Evolutionary conservation across 1,284 basidiomycete genomes (phyloP).

Genomic region (Malassezia nana): DNA sequence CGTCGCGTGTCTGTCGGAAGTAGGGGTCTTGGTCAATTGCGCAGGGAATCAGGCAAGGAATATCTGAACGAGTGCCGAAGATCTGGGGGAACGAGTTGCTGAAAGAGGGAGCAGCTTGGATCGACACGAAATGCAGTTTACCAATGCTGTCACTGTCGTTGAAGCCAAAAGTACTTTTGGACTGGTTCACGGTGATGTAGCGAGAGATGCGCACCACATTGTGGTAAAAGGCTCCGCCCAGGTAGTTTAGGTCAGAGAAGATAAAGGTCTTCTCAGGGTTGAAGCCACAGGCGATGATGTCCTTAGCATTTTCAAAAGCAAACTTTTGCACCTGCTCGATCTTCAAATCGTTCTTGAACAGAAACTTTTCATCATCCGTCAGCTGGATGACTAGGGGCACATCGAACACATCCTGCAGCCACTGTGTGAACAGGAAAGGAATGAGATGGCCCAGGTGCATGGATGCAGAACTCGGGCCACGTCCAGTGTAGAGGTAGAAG

Average conservation of each 20-base stretch:
- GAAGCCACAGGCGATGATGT: slow-evolving; percentile 95
- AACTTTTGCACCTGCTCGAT: slow-evolving; percentile 79
- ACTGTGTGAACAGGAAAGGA: slow-evolving; percentile 96
- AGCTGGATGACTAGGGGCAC: slow-evolving; percentile 89
- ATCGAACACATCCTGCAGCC: slow-evolving; percentile 92
- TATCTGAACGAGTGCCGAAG: slow-evolving; percentile 71
- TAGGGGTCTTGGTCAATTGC: slow-evolving; percentile 90
- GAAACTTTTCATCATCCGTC: slow-evolving; percentile 98
- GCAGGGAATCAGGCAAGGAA: slow-evolving; percentile 90
- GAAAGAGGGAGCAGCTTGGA: slow-evolving; percentile 93
- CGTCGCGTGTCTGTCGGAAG: slow-evolving; percentile 93
- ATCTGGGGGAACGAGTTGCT: slow-evolving; percentile 98
- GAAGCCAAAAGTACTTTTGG: slow-evolving; percentile 92
- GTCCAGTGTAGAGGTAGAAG: slow-evolving; percentile 95
- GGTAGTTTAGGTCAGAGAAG: slow-evolving; percentile 81
- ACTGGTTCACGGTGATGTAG: slow-evolving; percentile 84
- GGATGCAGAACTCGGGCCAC: slow-evolving; percentile 89
- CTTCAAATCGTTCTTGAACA: slow-evolving; percentile 89
- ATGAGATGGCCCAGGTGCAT: slow-evolving; percentile 98
- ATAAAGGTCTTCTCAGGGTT: slow-evolving; percentile 89
- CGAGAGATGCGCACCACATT: slow-evolving; percentile 88
- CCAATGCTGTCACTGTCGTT: slow-evolving; percentile 85
- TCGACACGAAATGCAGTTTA: slow-evolving; percentile 92
- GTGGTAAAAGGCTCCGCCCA: slow-evolving; percentile 82
- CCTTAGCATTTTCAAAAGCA: slow-evolving; percentile 74